A percentile compares a stretch with the other conserved stretches of the same genome.
Evolutionary conservation across 768 basidiomycete species (phyloP).

Genomic region (Kwoniella bestiolae): DNA sequence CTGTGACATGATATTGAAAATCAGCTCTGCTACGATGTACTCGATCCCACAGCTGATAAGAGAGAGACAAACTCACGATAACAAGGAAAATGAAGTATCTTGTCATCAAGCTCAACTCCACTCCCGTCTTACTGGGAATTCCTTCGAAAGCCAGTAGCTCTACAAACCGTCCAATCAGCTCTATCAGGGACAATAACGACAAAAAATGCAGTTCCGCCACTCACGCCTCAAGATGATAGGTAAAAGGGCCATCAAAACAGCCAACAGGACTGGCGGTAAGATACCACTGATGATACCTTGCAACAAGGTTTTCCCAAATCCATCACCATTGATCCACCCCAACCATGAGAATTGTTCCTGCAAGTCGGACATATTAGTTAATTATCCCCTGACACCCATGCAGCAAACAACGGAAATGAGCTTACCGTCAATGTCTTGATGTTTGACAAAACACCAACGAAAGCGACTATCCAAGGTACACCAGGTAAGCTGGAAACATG

Average conservation of each 20-base stretch:
- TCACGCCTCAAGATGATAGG: conserved; percentile 76
- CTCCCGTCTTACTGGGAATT: conserved; percentile 76
- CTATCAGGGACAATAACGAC: no score
- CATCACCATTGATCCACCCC: conserved; percentile 66
- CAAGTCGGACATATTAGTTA: background rate
- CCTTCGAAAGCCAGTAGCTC: conserved; percentile 86
- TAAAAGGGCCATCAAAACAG: conserved; percentile 87
- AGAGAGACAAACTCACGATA: conserved; percentile 72
- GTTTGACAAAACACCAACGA: conserved; percentile 86
- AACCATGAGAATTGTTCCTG: conserved; percentile 67
- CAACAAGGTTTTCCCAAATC: conserved; percentile 58
- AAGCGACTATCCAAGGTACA: conserved; percentile 63
- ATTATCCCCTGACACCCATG: background rate
- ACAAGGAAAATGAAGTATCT: conserved; percentile 92
- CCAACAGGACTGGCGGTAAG: conserved; percentile 81
- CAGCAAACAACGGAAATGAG: background rate
- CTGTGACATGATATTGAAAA: conserved; percentile 58
- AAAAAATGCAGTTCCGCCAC: conserved; percentile 27
- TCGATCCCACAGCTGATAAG: background rate
- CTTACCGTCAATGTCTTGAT: conserved; percentile 67
- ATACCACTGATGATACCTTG: conserved; percentile 88
- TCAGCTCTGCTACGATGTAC: background rate
- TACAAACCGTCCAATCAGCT: conserved; percentile 14
- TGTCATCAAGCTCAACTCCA: conserved; percentile 90
- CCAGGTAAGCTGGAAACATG: background rate